A percentile compares a stretch with the other conserved stretches of the same genome.
phyloP scores from a whole-genome alignment of 1,139 yeast species.

The Zygotorulaspora mrakii region DNA sequence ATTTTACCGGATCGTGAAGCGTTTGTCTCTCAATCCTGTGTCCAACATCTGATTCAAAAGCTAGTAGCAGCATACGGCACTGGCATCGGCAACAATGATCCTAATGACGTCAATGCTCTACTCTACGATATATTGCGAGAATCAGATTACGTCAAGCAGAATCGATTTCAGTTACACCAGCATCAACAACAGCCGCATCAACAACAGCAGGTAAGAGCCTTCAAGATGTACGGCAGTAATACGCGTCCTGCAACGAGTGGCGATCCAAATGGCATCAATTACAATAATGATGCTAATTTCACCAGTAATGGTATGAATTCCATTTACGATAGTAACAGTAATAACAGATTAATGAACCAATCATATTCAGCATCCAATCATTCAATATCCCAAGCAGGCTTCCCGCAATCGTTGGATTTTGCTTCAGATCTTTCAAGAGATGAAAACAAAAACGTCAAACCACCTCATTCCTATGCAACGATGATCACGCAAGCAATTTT shows the following conservation, averaged over 20 bases:
- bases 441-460: constrained; percentile 88
- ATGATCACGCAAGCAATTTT: constrained; percentile 97
- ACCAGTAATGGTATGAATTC: constrained; percentile 2
- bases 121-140: constrained; percentile 25
- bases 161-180: constrained; percentile 11
- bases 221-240: constrained; percentile 34
- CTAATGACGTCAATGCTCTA: constrained; percentile 22
- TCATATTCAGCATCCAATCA: constrained; percentile 15
- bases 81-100: constrained; percentile 19
- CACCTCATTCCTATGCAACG: constrained; percentile 95
- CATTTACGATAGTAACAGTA: constrained; percentile 5
- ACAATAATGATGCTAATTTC: constrained; percentile 6
- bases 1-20: constrained; percentile 93
- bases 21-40: constrained; percentile 49
- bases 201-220: constrained; percentile 31
- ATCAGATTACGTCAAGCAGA: constrained; percentile 18
- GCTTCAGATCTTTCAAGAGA: constrained; percentile 62
- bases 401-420: constrained; percentile 32
- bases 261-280: constrained; percentile 4
- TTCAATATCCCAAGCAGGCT: constrained; percentile 20
- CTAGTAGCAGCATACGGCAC: constrained; percentile 28
- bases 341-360: constrained; percentile 8
- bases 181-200: constrained; percentile 12
- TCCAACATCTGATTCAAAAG: constrained; percentile 40
- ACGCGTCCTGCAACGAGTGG: constrained; percentile 2